Evolutionary conservation across 2,329 filamentous ascomycete genomes (phyloP).

Genomic region (Pyrenophora tritici-repentis): DNA sequence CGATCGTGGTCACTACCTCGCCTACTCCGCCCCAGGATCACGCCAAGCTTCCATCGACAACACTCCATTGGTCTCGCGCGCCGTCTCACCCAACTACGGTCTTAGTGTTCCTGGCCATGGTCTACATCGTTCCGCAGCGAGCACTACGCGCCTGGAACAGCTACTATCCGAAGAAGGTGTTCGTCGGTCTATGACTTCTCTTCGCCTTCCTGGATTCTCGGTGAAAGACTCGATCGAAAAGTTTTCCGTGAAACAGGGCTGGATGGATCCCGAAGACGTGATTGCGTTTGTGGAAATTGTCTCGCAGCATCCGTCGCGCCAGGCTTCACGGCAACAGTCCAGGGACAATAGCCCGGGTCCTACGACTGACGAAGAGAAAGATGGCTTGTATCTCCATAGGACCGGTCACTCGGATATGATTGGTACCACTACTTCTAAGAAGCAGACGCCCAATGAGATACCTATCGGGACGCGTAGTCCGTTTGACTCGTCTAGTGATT

Average conservation of each 20-base stretch:
- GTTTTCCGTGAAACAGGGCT: background rate
- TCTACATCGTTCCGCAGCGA: conserved; percentile 13
- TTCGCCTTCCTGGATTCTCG: background rate
- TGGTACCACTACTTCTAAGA: background rate
- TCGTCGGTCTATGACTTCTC: background rate
- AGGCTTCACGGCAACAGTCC: background rate
- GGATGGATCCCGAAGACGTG: conserved; percentile 3
- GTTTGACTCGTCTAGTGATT: too few species aligned
- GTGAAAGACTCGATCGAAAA: background rate
- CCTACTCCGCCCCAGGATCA: conserved; percentile 33
- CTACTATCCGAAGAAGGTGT: background rate
- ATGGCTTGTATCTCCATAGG: conserved; percentile 3
- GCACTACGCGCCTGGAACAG: conserved; percentile 9
- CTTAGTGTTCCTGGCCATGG: background rate
- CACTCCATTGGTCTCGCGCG: conserved; percentile 10
- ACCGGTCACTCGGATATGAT: background rate
- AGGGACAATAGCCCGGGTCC: background rate
- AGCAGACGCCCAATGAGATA: background rate
- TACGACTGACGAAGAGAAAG: background rate
- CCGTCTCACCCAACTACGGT: conserved; percentile 1
- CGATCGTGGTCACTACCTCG: conserved; percentile 26
- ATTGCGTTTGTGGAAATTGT: conserved; percentile 1
- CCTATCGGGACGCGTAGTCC: background rate
- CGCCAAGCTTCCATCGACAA: conserved; percentile 17
- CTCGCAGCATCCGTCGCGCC: background rate